Evolutionary conservation across 306 rosid species (phyloP), one percentile per base, ranked within the genome.

Genomic region (Crataegus laevigata): DNA sequence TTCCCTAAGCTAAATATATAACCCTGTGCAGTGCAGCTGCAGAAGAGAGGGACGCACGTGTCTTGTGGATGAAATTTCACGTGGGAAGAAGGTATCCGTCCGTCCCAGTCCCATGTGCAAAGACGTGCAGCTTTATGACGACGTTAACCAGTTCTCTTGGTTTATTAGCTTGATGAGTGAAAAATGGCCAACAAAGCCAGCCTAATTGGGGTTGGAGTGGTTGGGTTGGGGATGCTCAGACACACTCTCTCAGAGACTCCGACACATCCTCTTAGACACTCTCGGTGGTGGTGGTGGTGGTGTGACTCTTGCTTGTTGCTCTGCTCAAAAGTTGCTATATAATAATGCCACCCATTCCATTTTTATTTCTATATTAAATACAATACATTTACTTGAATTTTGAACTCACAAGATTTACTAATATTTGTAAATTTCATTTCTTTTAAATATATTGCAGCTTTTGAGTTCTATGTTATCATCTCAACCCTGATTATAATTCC

Each of bases 51-150:
- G 50, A 24, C 13, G 87, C 93, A 88, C 90, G 88, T 91, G 93
- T 38, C 69, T 77, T 60, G 73, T 75, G 82, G 88, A 84, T 76
- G 79, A 75, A 77, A 75, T 80, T 83, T 85, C 90, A 86, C 89
- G 82, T 78, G 87, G 79, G 77, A 50, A 50, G 70, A 72, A 71
- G 88, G 82, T 66, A 79, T 70, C 69, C 54, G 21, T 50, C 21
- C 21, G 54, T 50, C 54, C 54, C 54, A 47, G 21, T 50, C 21
- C 88, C 96, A 88, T 89, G 97, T 88, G 91, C 89, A 10, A 73
- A n/a, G 72, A 68, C 2, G 59, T 75, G 47, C 51, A 76, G 80
- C 72, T 75, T 80, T 75, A 67, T 80, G 30, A 69, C 54, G 54
- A 47, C 21, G 21, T 47, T 5, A 47, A 15, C 21, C 54, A 47